Conservation (phyloP, 768 basidiomycete species). For the Grammothele lineata region DNA sequence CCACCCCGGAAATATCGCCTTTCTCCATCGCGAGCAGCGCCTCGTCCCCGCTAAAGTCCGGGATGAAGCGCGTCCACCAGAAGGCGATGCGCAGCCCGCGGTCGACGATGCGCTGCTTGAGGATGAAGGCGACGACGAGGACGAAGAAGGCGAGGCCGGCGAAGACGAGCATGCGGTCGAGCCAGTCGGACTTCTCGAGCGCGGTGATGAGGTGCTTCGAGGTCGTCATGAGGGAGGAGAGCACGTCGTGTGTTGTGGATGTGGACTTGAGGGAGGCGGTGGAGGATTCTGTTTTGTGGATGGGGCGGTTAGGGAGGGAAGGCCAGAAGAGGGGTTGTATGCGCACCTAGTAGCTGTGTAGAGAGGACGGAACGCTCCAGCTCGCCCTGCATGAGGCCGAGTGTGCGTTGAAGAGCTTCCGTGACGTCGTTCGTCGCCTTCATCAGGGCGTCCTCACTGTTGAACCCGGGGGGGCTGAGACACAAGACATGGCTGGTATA, state of each 20-base stretch:
- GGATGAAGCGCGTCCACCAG: slow-evolving; percentile 84
- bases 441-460: slow-evolving; percentile 82
- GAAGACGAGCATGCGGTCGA: slow-evolving; percentile 85
- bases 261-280: slow-evolving; percentile 73
- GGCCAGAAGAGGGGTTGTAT: not conserved
- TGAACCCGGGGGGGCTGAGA: not conserved
- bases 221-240: slow-evolving; percentile 65
- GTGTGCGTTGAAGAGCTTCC: slow-evolving; percentile 79
- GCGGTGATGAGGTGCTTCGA: slow-evolving; percentile 84
- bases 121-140: slow-evolving; percentile 77
- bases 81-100: slow-evolving; percentile 73
- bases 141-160: slow-evolving; percentile 78
- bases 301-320: not conserved
- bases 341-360: slow-evolving; percentile 74
- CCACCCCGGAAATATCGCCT: slow-evolving; percentile 14
- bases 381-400: slow-evolving; percentile 85
- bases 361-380: slow-evolving; percentile 86
- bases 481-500: not conserved
- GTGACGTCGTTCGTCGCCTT: slow-evolving; percentile 88
- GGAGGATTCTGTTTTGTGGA: slow-evolving; percentile 55
- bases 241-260: slow-evolving; percentile 70
- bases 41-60: slow-evolving; percentile 40
- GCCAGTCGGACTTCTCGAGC: slow-evolving; percentile 87
- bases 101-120: slow-evolving; percentile 86
- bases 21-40: slow-evolving; percentile 34